Evolutionary conservation across 495 filamentous ascomycete species (phyloP), one percentile per base, ranked within the genome.

Genomic region (Immersiella caudata): DNA sequence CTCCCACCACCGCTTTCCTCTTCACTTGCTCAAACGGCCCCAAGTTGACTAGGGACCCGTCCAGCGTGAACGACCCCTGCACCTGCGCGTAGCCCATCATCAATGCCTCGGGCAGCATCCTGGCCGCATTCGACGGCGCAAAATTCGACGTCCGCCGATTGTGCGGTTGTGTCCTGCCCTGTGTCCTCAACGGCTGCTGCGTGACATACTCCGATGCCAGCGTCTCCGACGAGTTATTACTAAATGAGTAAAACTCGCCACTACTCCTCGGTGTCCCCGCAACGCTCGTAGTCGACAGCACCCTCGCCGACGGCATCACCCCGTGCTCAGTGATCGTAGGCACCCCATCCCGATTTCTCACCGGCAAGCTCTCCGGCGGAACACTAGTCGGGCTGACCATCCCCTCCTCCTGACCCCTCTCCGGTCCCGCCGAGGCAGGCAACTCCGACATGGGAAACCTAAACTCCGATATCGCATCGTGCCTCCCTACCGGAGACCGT

Each of bases 31-130:
- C 96, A 70, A 99, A 99, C 3, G 89, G 92, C 1, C 87, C 89
- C 46, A 95, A 89, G 68, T 97, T 93, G 62, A 98, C 86, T 36
- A 99, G 80, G 6, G 96, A 96, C 0, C 93, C 93, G 75, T 99
- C 95, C 7, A 98, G 79, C 0, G 89, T 93, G 69, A 98, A 99
- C 0, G 91, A 91, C 20, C 96, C 95, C 72, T 90, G 89, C n/a
- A 97, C 86, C 75, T 99, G 94, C 6, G 90, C 96, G 79, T 96
- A 99, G 11, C 94, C 95, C 95, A 99, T 98, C 88, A 99, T 94
- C 61, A 99, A 78, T 18, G 90, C 87, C 79, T 98, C 93, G 14
- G 80, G 88, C 67, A 68, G 25, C 52, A 58, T 68, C 68, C 79
- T 83, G 35, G 80, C 73, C 22, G 82, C 79, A 73, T 78, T 55